Evolutionary conservation across 108 stramenopile species (phyloP).

Genomic region (Schizochytrium sp.): DNA sequence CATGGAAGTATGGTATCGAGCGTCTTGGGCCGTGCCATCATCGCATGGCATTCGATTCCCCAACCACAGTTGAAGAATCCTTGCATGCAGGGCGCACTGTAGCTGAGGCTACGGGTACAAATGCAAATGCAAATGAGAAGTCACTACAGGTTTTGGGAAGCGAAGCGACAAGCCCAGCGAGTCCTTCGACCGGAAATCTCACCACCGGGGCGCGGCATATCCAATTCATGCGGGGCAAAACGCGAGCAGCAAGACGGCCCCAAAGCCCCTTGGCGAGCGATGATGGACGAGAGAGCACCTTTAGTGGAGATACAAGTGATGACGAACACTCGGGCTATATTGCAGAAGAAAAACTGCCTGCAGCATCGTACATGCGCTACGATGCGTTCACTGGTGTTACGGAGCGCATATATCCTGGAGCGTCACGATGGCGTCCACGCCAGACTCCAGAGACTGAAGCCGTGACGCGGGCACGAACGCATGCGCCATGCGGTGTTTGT

Average conservation of each 20-base stretch:
- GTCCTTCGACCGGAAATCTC: neutral
- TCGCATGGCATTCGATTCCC: neutral
- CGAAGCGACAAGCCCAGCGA: neutral
- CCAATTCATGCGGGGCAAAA: neutral
- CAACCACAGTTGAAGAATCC: too few species aligned
- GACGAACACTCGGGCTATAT: neutral
- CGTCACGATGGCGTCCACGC: neutral
- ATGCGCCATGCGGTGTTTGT: neutral
- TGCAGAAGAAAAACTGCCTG: neutral
- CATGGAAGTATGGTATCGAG: neutral
- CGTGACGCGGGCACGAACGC: neutral
- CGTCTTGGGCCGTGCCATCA: neutral
- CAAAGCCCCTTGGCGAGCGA: too few species aligned
- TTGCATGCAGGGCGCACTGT: too few species aligned
- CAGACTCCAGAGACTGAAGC: neutral
- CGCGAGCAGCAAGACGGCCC: neutral
- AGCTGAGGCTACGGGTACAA: too few species aligned
- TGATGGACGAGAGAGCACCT: neutral
- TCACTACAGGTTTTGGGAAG: too few species aligned
- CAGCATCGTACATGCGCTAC: neutral
- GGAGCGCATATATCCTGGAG: neutral
- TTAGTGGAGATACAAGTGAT: neutral
- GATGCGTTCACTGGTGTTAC: neutral
- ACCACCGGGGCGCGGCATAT: neutral
- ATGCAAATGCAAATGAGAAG: too few species aligned